Base-by-base conservation (phyloP, 805 yeast species). In the Metschnikowia kunwiensis region DNA sequence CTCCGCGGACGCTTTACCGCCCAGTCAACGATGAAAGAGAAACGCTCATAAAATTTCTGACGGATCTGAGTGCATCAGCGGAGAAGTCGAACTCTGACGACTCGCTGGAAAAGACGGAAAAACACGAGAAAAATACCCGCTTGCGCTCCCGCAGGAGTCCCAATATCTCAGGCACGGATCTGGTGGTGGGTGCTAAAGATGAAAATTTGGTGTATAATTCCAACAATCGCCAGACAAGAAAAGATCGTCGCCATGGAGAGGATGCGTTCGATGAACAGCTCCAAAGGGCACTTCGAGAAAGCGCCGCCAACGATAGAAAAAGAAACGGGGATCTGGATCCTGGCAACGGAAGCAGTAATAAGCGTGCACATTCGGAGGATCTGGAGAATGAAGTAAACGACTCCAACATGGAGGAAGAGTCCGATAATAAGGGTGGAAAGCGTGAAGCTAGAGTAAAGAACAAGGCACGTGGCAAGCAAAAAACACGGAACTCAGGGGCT, bases 211-310 rank as follows among this genome's bases (percentile, higher is more conserved):
- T 9, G 33, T 58, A 43, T 38, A 54, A 49, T 43, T 43, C 48
- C 18, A 34, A 27, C 30, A 51, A 29, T 42, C 51, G 44, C 46
- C 46, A 46, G 34, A 43, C 46, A 23, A 47, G 67, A 17, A 61
- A 59, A 44, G 64, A 61, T 23, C 53, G 65, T 41, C 49, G 65
- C 38, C 61, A 57, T 35, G 54, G 53, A 34, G 65, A 62, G 36
- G 65, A 56, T 16, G 44, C 46, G 7, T 67, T 60, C 38, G 72
- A 66, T 36, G 72, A 59, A 37, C 71, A 65, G 47, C 57, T 67
- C 34, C 69, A 66, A 32, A 65, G 69, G 40, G 82, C 80, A 0
- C 58, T 77, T 24, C 70, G 77, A 38, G 82, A 77, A 51, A 73
- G 79, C 49, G 80, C 78, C 11, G 80, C 74, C 37, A 61, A 60